Base-by-base conservation (phyloP, 169 alveolate species). In the Babesia microti region DNA sequence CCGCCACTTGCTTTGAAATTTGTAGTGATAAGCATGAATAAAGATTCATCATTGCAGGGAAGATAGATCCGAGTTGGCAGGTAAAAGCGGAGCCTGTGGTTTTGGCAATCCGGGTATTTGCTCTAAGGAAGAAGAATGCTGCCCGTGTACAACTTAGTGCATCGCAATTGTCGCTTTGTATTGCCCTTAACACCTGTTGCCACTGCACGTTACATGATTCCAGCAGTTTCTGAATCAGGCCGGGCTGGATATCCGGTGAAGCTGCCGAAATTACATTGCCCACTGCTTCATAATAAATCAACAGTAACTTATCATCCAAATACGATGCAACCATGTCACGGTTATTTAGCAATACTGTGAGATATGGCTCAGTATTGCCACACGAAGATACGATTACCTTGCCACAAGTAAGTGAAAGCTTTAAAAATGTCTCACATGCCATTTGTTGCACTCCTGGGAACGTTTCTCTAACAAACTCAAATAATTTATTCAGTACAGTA, bases 371-470 rank as follows among this genome's bases (percentile, higher is more conserved):
- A 0, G 46, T 56, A 27, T 46, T 43, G 3, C 6, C 1, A 11
- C 2, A 7, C 44, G 53, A 69, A 27, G 50, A 6, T n/a, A 60
- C 76, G 1, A 65, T 65, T 17, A 87, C 85, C 37, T 78, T 81
- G 30, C 86, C 91, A 68, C 96, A 89, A 46, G 86, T 90, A 46
- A 83, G 76, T 15, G 95, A 71, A 17, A 94, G 91, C 48, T 89
- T 90, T 47, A 96, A 65, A 72, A 94, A 92, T 1, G 98, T 93
- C 35, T 92, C 97, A 52, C 94, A 88, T 2, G 98, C 98, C 98
- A 94, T 93, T 63, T 94, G 98, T 71, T 95, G 92, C 5, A 97
- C 98, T 15, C 99, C 99, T 21, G 97, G 98, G 56, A 90, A 93
- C 15, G 92, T 74, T 74, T 97, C 99, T 37, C 92, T 96, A 98